These are phyloP conservation scores for Corymbia citriodora DNA, from an alignment of 441 rosid genomes.

Conservation along the genomic window DNA sequence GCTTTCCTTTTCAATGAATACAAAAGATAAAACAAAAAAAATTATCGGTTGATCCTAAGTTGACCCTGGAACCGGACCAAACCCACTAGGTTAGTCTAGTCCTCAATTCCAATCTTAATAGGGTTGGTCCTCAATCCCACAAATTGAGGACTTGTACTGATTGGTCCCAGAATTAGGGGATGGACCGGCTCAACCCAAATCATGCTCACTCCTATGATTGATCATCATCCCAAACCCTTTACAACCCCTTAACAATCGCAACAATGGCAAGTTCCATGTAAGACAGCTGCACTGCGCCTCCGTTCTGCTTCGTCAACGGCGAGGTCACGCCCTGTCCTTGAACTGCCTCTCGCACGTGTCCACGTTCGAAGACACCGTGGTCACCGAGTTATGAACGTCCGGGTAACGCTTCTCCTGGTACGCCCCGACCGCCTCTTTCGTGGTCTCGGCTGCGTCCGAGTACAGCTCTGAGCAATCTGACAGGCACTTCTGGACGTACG, in stretches of 20 bases:
- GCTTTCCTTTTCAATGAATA: no score
- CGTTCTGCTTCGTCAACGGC: background rate
- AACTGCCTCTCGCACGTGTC: background rate
- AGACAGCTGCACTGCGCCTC: background rate
- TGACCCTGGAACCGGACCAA: no score
- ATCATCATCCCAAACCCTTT: background rate
- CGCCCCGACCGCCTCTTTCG: background rate
- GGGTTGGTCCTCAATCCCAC: no score
- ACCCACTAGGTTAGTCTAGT: no score
- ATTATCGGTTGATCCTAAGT: no score
- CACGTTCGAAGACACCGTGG: background rate
- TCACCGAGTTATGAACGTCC: accelerated
- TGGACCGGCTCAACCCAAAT: no score
- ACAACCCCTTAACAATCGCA: background rate
- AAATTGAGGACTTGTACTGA: no score
- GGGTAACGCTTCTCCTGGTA: background rate
- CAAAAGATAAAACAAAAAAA: no score
- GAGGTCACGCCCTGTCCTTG: background rate
- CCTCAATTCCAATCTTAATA: no score
- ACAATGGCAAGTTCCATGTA: background rate
- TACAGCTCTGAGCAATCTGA: background rate
- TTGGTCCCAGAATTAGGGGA: no score
- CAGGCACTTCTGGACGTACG: background rate
- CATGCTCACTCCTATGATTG: no score
- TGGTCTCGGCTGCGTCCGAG: background rate